Percentiles rank a stretch among this genome's conserved stretches.
phyloP scores from a whole-genome alignment of 805 yeast genomes.

The Cyberlindnera sargentensis region DNA sequence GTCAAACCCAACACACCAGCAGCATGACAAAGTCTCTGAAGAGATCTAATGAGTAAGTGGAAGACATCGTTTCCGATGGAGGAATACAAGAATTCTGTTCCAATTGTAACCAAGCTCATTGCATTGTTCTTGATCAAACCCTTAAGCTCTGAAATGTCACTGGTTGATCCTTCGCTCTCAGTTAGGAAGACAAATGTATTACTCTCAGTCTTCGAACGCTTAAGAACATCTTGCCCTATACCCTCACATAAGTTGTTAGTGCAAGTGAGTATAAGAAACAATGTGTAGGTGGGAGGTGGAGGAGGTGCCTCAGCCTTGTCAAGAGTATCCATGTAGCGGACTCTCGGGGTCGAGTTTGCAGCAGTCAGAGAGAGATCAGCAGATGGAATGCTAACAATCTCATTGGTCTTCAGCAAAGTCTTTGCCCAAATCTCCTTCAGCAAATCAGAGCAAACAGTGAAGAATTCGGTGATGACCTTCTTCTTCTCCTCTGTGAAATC shows the following conservation, averaged over 20 bases:
- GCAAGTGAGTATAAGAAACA: slow-evolving; percentile 49
- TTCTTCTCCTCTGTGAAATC: slow-evolving; percentile 54
- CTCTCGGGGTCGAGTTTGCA: slow-evolving; percentile 39
- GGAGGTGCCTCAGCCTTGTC: slow-evolving; percentile 78
- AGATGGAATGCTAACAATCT: slow-evolving; percentile 22
- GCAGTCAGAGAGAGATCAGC: slow-evolving; percentile 31
- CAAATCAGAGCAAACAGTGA: slow-evolving; percentile 35
- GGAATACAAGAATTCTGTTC: slow-evolving; percentile 50
- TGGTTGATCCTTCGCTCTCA: slow-evolving; percentile 4
- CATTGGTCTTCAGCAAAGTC: slow-evolving; percentile 28
- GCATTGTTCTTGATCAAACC: slow-evolving; percentile 30
- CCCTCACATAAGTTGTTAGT: slow-evolving; percentile 60
- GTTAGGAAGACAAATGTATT: slow-evolving; percentile 12
- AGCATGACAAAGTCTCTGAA: slow-evolving; percentile 77
- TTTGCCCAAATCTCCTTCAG: slow-evolving; percentile 25
- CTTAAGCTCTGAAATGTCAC: slow-evolving; percentile 6
- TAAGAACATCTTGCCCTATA: slow-evolving; percentile 45
- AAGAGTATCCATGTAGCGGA: slow-evolving; percentile 62
- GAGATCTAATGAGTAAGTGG: slow-evolving; percentile 57
- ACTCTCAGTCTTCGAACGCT: slow-evolving; percentile 26
- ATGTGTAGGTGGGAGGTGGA: slow-evolving; percentile 54
- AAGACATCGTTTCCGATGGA: slow-evolving; percentile 66
- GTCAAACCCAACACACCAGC: slow-evolving; percentile 64
- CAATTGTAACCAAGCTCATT: slow-evolving; percentile 35
- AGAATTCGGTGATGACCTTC: slow-evolving; percentile 50